phyloP scores from a whole-genome alignment of 2,329 filamentous ascomycete species.

The Colletotrichum sp. region DNA sequence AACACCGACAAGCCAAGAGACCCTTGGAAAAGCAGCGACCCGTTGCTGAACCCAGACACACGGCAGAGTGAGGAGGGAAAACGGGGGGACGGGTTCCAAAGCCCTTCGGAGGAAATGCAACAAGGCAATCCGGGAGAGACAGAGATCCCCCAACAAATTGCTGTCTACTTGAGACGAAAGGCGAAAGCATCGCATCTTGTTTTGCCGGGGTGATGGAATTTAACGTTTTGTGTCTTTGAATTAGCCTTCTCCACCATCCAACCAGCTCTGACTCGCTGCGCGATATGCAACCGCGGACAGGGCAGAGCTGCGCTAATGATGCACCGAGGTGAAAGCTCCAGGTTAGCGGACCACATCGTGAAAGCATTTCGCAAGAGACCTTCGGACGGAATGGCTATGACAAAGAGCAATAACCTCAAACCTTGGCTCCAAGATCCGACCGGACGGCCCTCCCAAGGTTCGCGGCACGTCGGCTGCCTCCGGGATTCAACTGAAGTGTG shows the following conservation, averaged over 20 bases:
- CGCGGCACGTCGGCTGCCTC: constrained; percentile 1
- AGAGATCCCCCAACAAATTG: constrained; percentile 1
- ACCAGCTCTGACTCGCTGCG: constrained; percentile 7
- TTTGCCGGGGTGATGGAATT: constrained; percentile 3
- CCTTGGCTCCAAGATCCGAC: neutral
- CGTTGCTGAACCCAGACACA: neutral
- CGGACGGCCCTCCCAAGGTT: neutral
- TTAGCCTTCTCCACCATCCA: neutral
- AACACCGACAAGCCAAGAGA: neutral
- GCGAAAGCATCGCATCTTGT: neutral
- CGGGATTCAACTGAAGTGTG: neutral
- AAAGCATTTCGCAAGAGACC: neutral
- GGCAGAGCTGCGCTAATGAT: neutral
- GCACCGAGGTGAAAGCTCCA: constrained; percentile 8
- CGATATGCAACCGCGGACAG: neutral
- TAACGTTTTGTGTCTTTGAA: constrained; percentile 11
- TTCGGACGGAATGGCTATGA: neutral
- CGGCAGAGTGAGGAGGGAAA: neutral
- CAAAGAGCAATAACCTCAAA: neutral
- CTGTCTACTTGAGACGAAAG: constrained; percentile 11
- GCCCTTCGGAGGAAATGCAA: constrained; percentile 3
- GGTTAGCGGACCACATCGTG: neutral
- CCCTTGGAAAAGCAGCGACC: constrained; percentile 3
- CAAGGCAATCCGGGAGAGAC: neutral
- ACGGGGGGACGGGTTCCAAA: neutral